Conservation (phyloP, 495 filamentous ascomycete species). For the Tuber microsphaerosporum region DNA sequence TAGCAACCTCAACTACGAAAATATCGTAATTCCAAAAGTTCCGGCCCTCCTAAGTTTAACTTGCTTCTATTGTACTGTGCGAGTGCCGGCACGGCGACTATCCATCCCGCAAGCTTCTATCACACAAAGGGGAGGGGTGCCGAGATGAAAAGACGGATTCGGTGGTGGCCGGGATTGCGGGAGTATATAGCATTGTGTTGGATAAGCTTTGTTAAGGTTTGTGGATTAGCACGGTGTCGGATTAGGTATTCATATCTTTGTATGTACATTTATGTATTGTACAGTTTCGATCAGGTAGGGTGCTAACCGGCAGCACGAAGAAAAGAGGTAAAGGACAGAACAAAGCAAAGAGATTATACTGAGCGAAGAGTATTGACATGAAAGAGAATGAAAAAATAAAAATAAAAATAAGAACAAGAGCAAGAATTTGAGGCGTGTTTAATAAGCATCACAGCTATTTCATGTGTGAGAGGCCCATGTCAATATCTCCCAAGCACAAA, state of each 20-base stretch:
- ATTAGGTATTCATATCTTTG: background rate
- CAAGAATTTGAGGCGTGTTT: background rate
- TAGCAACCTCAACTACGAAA: background rate
- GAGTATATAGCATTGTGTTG: background rate
- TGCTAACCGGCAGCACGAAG: background rate
- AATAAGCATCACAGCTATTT: background rate
- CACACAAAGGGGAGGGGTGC: background rate
- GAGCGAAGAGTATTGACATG: background rate
- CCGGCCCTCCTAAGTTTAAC: background rate
- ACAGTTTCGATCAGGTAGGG: background rate
- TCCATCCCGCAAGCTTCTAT: background rate
- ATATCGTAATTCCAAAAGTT: background rate
- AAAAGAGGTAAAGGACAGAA: background rate
- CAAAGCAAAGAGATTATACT: background rate
- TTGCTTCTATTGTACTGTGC: background rate
- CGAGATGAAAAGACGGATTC: background rate
- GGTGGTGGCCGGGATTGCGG: background rate
- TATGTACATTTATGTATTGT: background rate
- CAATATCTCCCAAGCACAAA: constrained; percentile 42
- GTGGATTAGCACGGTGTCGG: background rate
- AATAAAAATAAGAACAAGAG: background rate
- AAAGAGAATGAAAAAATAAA: background rate
- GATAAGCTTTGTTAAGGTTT: background rate
- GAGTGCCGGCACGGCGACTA: background rate
- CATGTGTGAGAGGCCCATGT: background rate